Evolutionary conservation across 208 protist genomes (phyloP).

Genomic region (Acanthamoeba culbertsoni): DNA sequence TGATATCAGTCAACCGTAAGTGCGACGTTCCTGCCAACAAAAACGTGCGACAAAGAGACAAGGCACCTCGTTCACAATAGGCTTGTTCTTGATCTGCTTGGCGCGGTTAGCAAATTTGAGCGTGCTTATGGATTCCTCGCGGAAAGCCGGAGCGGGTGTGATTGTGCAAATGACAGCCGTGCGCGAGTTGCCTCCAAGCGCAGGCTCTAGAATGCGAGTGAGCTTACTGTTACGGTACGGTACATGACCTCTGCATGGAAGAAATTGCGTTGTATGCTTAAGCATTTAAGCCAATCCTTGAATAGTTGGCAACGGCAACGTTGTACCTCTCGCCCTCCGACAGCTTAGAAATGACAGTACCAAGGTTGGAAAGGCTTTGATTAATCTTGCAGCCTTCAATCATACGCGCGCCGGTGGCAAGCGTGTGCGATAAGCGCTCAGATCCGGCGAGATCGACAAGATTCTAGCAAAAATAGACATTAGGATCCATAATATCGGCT

Average conservation of each 20-base stretch:
- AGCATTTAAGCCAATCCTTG: too few species aligned
- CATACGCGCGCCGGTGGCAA: conserved; percentile 90
- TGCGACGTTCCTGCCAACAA: too few species aligned
- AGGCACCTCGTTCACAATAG: conserved; percentile 81
- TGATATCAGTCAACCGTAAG: too few species aligned
- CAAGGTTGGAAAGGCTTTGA: conserved; percentile 90
- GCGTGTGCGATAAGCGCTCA: conserved; percentile 92
- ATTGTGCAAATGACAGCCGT: conserved; percentile 84
- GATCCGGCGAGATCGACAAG: conserved; percentile 97
- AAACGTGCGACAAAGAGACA: too few species aligned
- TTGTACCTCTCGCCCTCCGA: conserved; percentile 59
- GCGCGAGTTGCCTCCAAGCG: conserved; percentile 82
- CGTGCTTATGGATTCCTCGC: conserved; percentile 69
- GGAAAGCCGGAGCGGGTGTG: conserved; percentile 66
- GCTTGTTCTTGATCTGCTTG: conserved; percentile 83
- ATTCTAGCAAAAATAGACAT: conserved; percentile 84
- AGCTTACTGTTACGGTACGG: conserved; percentile 87
- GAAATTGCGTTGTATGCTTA: not conserved
- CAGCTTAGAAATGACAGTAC: conserved; percentile 84
- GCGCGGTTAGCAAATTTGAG: conserved; percentile 85
- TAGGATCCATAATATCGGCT: not conserved
- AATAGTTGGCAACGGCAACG: too few species aligned
- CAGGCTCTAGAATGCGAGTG: conserved; percentile 83
- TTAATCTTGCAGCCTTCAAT: conserved; percentile 96
- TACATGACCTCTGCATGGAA: conserved; percentile 73